phyloP scores from a whole-genome alignment of 768 basidiomycete genomes.

The Auriscalpium orientale region DNA sequence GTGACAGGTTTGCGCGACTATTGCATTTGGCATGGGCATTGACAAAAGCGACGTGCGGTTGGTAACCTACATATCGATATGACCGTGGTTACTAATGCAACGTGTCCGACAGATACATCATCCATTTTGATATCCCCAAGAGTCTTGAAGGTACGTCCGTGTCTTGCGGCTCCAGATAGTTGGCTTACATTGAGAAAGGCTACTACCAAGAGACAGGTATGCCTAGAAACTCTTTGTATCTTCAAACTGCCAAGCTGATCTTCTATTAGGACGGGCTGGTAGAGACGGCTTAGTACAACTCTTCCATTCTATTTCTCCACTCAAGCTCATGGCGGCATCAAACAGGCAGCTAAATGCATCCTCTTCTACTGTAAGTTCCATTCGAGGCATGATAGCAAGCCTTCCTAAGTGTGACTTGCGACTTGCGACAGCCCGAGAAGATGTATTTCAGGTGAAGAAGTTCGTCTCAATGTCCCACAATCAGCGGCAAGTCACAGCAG shows the following conservation, averaged over 20 bases:
- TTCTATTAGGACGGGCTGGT: constrained; percentile 58
- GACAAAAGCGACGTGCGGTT: constrained; percentile 76
- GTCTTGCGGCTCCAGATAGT: neutral
- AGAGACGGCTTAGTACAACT: constrained; percentile 60
- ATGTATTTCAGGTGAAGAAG: constrained; percentile 47
- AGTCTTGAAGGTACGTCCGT: constrained; percentile 63
- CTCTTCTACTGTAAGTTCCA: constrained; percentile 65
- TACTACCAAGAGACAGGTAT: constrained; percentile 85
- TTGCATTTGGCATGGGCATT: constrained; percentile 84
- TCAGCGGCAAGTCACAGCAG: constrained; percentile 35
- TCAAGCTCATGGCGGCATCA: neutral
- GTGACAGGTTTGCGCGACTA: constrained; percentile 62
- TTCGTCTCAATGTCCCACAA: constrained; percentile 42
- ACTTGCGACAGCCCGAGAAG: constrained; percentile 57
- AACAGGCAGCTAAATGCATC: constrained; percentile 70
- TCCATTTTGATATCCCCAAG: constrained; percentile 78
- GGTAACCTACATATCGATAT: neutral
- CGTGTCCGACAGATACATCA: constrained; percentile 45
- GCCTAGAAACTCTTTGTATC: constrained; percentile 6
- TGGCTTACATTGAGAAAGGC: constrained; percentile 32
- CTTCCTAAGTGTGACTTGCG: neutral
- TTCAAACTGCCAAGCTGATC: neutral
- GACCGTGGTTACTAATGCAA: neutral
- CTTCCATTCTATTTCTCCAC: neutral
- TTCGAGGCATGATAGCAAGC: neutral